These are phyloP conservation scores for Phoma sp. DNA, from an alignment of 2,329 filamentous ascomycete species.

Conservation along the genomic window DNA sequence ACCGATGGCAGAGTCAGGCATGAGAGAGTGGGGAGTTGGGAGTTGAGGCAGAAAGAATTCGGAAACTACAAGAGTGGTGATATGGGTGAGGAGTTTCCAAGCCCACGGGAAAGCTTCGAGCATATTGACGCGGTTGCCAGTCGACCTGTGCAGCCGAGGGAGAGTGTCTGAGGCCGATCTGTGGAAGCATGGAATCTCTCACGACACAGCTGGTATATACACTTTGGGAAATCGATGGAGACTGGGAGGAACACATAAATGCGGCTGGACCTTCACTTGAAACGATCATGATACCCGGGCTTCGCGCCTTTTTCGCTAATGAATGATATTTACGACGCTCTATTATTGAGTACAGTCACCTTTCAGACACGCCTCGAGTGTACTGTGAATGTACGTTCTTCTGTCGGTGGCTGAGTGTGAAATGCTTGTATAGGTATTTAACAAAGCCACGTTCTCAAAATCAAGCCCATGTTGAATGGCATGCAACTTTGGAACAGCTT, in stretches of 20 bases:
- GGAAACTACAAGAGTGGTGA: conserved; percentile 21
- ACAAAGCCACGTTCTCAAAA: no score
- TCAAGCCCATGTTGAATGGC: no score
- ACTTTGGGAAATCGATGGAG: not conserved
- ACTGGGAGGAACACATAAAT: not conserved
- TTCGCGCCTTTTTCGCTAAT: conserved; percentile 3
- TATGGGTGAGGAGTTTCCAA: conserved; percentile 31
- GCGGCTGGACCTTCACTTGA: conserved; percentile 21
- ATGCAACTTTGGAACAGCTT: no score
- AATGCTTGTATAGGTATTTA: no score
- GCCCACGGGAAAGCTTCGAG: conserved; percentile 52
- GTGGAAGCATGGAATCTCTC: not conserved
- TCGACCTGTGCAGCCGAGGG: conserved; percentile 54
- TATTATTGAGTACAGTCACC: no score
- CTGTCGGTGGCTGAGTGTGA: no score
- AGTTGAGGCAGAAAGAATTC: conserved; percentile 52
- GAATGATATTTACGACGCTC: no score
- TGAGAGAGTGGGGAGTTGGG: conserved; percentile 64
- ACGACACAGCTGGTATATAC: not conserved
- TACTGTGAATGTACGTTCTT: no score
- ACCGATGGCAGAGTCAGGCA: conserved; percentile 34
- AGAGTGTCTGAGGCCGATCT: conserved; percentile 52
- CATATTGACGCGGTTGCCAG: conserved; percentile 50
- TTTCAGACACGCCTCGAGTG: no score
- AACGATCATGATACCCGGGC: conserved; percentile 39